Conservation (phyloP, 495 filamentous ascomycete genomes). For the Cercophora newfieldiana region DNA sequence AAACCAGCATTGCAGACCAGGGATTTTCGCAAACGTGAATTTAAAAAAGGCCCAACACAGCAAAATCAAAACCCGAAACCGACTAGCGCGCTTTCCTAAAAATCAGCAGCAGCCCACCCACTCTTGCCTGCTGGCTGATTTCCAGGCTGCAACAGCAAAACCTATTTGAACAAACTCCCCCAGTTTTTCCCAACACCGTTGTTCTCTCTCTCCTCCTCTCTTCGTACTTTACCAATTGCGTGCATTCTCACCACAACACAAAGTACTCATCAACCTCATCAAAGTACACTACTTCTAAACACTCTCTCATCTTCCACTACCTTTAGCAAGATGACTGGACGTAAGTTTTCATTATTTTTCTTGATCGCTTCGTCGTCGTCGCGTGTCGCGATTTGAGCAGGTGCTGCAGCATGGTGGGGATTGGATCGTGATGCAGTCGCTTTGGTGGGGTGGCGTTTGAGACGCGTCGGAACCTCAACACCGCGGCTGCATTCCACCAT, state of each 20-base stretch:
- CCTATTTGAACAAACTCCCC: slow-evolving; percentile 26
- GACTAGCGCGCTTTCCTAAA: slow-evolving; percentile 31
- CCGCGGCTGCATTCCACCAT: no score
- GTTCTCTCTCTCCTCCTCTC: slow-evolving; percentile 3
- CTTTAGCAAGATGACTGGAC: slow-evolving; percentile 84
- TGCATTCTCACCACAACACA: slow-evolving; percentile 24
- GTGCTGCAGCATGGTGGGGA: not conserved
- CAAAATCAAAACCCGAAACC: slow-evolving; percentile 20
- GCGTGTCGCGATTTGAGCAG: slow-evolving; percentile 20
- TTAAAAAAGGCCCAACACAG: not conserved
- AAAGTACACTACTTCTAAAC: slow-evolving; percentile 34
- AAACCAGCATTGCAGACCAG: not conserved
- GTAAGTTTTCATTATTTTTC: slow-evolving; percentile 60
- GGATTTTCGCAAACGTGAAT: not conserved
- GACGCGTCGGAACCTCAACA: no score
- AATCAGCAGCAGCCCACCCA: slow-evolving; percentile 20
- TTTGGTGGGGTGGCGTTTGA: not conserved
- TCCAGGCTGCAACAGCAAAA: not conserved
- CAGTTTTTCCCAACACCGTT: not conserved
- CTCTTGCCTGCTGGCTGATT: slow-evolving; percentile 23
- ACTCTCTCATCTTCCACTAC: slow-evolving; percentile 33
- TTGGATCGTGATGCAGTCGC: not conserved
- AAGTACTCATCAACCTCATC: slow-evolving; percentile 32
- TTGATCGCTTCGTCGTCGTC: slow-evolving; percentile 23
- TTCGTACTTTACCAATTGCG: slow-evolving; percentile 17